Evolutionary conservation across 345 rosid species (phyloP).

Genomic region (Heritiera fomes): DNA sequence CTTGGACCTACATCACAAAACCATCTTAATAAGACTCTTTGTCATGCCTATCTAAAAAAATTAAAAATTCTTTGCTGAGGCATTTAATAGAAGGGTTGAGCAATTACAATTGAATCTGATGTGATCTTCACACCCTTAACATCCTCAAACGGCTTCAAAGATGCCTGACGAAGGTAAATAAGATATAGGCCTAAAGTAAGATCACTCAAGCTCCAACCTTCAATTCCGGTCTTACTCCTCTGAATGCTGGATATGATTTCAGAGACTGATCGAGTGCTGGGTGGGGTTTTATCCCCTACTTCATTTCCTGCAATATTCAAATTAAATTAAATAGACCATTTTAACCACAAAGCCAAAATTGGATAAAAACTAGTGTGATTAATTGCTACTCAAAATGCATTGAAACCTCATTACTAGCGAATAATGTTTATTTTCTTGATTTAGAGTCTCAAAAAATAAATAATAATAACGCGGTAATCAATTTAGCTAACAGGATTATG

Average conservation of each 20-base stretch:
- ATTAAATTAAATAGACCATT: constrained; percentile 14
- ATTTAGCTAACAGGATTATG: constrained; percentile 5
- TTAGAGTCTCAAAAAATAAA: neutral
- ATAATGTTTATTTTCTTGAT: constrained; percentile 6
- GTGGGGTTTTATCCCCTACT: constrained; percentile 45
- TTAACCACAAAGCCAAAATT: constrained; percentile 1
- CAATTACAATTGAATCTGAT: constrained; percentile 61
- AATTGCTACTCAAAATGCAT: neutral
- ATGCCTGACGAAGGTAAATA: constrained; percentile 84
- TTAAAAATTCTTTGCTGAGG: neutral
- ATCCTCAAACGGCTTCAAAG: constrained; percentile 63
- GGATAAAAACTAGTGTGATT: neutral
- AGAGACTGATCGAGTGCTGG: constrained; percentile 59
- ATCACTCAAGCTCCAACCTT: constrained; percentile 95
- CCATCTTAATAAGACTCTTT: neutral
- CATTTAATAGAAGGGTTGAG: constrained; percentile 15
- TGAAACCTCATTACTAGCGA: neutral
- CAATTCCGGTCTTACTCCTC: constrained; percentile 77
- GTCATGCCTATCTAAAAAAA: neutral
- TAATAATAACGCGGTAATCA: neutral
- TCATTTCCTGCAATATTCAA: constrained; percentile 45
- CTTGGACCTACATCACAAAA: constrained; percentile 57
- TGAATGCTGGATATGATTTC: constrained; percentile 91
- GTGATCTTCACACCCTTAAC: constrained; percentile 67
- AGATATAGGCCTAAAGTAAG: constrained; percentile 90